These are phyloP conservation scores for Picochlorum sp. DNA, from an alignment of 139 green algal genomes.

Conservation along the genomic window DNA sequence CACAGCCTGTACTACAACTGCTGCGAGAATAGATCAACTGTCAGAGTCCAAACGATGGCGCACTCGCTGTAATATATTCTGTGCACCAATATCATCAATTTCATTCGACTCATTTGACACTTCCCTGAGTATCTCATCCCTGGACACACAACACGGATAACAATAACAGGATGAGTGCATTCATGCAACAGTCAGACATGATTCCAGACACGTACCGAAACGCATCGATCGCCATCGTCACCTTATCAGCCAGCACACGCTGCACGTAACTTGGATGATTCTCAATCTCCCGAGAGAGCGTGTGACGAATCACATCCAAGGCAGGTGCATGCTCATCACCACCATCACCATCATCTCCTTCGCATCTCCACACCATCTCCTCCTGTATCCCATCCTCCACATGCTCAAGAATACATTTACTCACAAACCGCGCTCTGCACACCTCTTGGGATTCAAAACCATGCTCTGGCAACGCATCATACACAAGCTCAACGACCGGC, in stretches of 20 bases:
- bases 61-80: background rate
- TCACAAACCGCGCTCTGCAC: no score
- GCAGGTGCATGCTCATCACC: no score
- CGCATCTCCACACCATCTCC: no score
- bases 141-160: no score
- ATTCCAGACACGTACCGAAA: background rate
- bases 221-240: background rate
- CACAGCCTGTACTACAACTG: no score
- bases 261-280: background rate
- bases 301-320: slow-evolving; percentile 5
- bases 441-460: no score
- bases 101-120: background rate
- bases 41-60: background rate
- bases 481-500: no score
- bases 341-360: no score
- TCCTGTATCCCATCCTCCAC: no score
- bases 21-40: no score
- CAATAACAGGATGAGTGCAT: background rate
- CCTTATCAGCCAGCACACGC: background rate
- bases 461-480: no score
- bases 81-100: background rate
- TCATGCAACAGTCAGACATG: background rate
- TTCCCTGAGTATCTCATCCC: background rate
- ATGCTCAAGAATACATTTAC: no score
- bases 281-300: background rate